Percentiles rank a stretch among this genome's conserved stretches.
Conservation (phyloP, 768 basidiomycete species). For the Tephrocybe sp. region DNA sequence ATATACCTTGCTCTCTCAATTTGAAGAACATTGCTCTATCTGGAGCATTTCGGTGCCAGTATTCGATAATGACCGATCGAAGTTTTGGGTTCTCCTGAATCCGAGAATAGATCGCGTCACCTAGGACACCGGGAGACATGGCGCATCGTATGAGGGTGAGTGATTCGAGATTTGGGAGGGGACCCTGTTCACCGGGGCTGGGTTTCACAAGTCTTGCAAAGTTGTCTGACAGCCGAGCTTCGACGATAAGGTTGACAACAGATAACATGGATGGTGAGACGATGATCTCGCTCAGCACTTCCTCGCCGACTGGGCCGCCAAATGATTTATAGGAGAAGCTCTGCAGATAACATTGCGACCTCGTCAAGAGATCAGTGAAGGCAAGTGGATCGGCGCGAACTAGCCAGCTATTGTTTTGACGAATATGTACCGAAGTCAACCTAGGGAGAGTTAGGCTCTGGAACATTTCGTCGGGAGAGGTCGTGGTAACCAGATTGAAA, state of each 20-base stretch:
- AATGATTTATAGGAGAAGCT: constrained; percentile 1
- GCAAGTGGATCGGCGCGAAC: background rate
- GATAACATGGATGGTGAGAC: constrained; percentile 1
- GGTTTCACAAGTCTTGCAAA: constrained; percentile 1
- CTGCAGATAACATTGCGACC: constrained; percentile 6
- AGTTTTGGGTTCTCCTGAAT: too few species aligned
- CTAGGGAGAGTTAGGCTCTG: constrained; percentile 3
- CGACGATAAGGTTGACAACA: constrained; percentile 1
- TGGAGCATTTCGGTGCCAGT: too few species aligned
- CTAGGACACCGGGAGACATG: constrained; percentile 3
- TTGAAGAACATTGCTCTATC: too few species aligned
- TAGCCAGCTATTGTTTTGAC: background rate
- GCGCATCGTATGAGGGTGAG: background rate
- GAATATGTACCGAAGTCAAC: background rate
- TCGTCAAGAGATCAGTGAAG: constrained; percentile 5
- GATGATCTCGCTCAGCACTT: constrained; percentile 1
- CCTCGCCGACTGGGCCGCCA: background rate
- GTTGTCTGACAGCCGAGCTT: background rate
- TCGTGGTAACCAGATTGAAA: background rate
- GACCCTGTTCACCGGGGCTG: too few species aligned
- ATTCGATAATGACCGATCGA: too few species aligned
- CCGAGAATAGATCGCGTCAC: too few species aligned
- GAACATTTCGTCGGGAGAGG: constrained; percentile 1
- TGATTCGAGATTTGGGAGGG: background rate
- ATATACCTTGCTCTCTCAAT: too few species aligned